phyloP scores from a whole-genome alignment of 1,139 yeast species.

The Taphrina flavorubra region DNA sequence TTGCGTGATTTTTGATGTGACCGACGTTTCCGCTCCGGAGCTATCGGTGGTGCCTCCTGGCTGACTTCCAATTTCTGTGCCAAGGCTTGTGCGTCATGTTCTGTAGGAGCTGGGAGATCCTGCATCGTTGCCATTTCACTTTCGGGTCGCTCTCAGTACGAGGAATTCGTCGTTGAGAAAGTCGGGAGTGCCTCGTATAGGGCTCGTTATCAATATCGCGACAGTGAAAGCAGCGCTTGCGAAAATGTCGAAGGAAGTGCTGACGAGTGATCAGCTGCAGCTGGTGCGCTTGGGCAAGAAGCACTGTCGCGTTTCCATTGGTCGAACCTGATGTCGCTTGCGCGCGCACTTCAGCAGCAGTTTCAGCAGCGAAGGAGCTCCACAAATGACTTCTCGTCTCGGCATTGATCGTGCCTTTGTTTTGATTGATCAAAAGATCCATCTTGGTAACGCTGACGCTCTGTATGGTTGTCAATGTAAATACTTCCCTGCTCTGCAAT shows the following conservation, averaged over 20 bases:
- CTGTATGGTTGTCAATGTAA: conserved; percentile 5
- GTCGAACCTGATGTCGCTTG: not conserved
- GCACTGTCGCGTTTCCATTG: not conserved
- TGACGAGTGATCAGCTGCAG: conserved; percentile 11
- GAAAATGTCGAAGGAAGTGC: conserved; percentile 17
- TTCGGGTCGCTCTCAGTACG: conserved; percentile 25
- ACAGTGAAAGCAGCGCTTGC: not conserved
- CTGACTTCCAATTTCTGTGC: conserved; percentile 16
- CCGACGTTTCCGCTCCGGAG: conserved; percentile 44
- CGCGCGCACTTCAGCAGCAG: not conserved
- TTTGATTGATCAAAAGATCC: conserved; percentile 12
- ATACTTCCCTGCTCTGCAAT: not conserved
- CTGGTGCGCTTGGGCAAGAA: not conserved
- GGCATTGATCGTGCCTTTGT: not conserved
- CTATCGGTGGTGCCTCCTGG: conserved; percentile 3
- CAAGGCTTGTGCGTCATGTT: conserved; percentile 18
- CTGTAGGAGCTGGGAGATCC: conserved; percentile 21
- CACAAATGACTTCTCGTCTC: too few relatives aligned
- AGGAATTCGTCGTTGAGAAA: conserved; percentile 8
- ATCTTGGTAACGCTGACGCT: conserved; percentile 7
- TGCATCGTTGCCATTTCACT: conserved; percentile 14
- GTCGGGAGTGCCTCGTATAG: conserved; percentile 23
- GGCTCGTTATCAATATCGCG: conserved; percentile 26
- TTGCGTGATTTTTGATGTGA: conserved; percentile 46
- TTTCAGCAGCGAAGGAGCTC: not conserved